Base-by-base conservation (phyloP, 371 early-diverging fungal species). In the Syncephalastrum monosporum region DNA sequence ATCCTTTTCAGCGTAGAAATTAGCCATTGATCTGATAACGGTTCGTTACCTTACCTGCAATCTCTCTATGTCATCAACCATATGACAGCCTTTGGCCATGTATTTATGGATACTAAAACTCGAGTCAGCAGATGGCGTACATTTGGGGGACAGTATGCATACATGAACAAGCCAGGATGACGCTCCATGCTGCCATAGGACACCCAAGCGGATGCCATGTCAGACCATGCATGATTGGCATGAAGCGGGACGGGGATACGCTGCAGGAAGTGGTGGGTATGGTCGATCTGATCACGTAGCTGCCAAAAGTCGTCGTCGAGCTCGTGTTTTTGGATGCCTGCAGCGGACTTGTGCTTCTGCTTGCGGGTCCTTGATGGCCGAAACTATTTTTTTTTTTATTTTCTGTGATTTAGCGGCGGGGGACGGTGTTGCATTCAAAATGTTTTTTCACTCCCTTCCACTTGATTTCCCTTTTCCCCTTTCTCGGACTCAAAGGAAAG, bases 121-220 rank as follows among this genome's bases (percentile, higher is more conserved):
- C 25, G 5, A 1, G 38, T 42, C 14, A 19, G 53, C 42, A 12
- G 10, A 10, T 0, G 2, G 38, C 10, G 3, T 16, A 5, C 42
- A 29, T 17, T 42, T 46, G 16, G 50, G 8, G 3, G 4, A 25
- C 5, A 0, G 45, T 15, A 55, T 47, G 7, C 61, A 48, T 69
- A 73, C 77, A 76, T 63, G 48, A 76, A 76, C 24, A 76, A 44
- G 17, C 56, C 60, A 1, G 77, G 69, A 57, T 73, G 55, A 33
- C 73, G 58, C 52, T 76, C 77, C 44, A 66, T 63, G 2, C 64
- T 71, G 15, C 77, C 77, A 67, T 68, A 76, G 33, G 69, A 54
- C 16, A 76, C 64, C 65, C 60, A 71, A 12, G 64, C 50, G 17
- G 65, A 66, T 14, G 69, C 65, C 17, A 73, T 44, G 15, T 67